Conservation (phyloP, 257 asterid genomes). For the Ilex aquifolium region DNA sequence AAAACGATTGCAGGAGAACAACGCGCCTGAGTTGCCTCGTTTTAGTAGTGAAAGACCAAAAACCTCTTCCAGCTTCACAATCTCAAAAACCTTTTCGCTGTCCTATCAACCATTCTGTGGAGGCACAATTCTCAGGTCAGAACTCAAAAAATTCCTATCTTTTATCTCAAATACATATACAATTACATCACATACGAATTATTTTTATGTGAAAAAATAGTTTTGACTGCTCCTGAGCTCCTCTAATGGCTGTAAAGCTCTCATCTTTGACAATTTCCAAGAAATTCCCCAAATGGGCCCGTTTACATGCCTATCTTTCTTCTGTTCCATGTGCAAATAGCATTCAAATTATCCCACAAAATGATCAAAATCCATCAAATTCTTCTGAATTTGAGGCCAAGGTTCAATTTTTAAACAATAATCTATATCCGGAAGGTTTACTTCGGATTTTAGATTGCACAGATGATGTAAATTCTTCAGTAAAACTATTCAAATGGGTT, state of each 20-base stretch:
- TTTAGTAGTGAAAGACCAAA: too few species aligned
- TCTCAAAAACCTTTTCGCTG: too few species aligned
- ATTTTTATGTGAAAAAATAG: background rate
- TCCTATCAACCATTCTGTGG: too few species aligned
- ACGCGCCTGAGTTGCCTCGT: too few species aligned
- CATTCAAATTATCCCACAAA: slow-evolving; percentile 30
- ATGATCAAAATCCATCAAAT: slow-evolving; percentile 28
- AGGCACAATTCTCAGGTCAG: background rate
- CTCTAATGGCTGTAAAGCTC: slow-evolving; percentile 63
- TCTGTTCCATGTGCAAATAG: slow-evolving; percentile 47
- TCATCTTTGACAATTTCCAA: slow-evolving; percentile 31
- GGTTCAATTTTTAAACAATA: slow-evolving; percentile 37
- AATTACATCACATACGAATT: too few species aligned
- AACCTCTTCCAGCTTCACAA: too few species aligned
- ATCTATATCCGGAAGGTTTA: slow-evolving; percentile 56
- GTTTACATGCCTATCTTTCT: slow-evolving; percentile 33
- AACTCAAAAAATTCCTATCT: background rate
- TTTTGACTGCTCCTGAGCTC: background rate
- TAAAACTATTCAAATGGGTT: slow-evolving; percentile 73
- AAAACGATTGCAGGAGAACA: too few species aligned
- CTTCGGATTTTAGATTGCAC: slow-evolving; percentile 43
- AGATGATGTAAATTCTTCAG: slow-evolving; percentile 61
- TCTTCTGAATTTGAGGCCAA: slow-evolving; percentile 49
- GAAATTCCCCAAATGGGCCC: slow-evolving; percentile 42
- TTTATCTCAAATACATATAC: too few species aligned